Conservation (phyloP, 139 green algal species). For the Tetraselmis striata region DNA sequence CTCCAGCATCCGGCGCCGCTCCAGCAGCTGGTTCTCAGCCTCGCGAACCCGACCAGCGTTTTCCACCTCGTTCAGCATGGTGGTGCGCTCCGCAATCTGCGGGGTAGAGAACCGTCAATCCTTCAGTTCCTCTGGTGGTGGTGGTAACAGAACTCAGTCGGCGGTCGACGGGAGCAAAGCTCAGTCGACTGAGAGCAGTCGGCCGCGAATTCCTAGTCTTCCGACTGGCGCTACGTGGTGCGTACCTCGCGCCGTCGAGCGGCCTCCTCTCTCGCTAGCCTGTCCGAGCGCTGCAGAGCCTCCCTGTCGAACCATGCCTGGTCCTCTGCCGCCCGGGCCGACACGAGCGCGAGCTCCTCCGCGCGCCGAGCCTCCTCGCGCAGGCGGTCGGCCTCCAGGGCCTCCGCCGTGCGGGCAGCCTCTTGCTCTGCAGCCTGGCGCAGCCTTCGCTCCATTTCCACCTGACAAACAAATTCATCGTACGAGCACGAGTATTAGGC, state of each 20-base stretch:
- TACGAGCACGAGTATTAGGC: too few relatives aligned
- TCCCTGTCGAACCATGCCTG: neutral
- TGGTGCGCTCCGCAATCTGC: neutral
- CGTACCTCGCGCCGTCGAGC: neutral
- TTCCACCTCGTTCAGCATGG: neutral
- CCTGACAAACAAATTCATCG: neutral
- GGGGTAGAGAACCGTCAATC: too few relatives aligned
- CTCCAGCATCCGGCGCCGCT: neutral
- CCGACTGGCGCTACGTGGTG: too few relatives aligned
- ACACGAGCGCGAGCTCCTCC: neutral
- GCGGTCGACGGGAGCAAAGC: too few relatives aligned
- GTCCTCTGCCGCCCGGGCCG: neutral
- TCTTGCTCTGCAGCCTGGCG: neutral
- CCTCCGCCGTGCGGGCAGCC: neutral
- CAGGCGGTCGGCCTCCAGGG: neutral
- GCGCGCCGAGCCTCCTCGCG: neutral
- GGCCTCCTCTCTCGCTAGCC: neutral
- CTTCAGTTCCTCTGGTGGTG: too few relatives aligned
- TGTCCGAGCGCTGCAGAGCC: neutral
- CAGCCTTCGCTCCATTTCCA: neutral
- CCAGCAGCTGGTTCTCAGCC: neutral
- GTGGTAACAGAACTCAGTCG: too few relatives aligned
- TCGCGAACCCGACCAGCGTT: neutral
- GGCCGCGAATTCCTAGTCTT: too few relatives aligned
- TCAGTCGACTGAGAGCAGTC: too few relatives aligned